These are phyloP conservation scores for Starmera pachycereana DNA, from an alignment of 805 yeast genomes.

Conservation along the genomic window DNA sequence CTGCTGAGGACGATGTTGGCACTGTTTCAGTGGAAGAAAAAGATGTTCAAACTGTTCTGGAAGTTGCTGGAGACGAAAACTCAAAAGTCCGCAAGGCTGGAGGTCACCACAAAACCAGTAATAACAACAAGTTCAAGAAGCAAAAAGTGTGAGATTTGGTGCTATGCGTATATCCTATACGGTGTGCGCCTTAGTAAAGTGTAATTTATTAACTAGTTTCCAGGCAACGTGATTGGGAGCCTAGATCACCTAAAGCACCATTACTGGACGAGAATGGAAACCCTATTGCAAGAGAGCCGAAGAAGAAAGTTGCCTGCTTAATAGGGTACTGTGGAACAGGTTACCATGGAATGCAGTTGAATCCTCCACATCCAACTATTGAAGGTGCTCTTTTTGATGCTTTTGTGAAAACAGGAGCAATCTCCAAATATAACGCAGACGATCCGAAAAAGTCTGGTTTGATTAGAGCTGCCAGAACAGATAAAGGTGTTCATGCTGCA, in stretches of 20 bases:
- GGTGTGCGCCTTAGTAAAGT: too few species aligned
- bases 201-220: slow-evolving; percentile 4
- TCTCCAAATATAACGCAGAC: slow-evolving; percentile 75
- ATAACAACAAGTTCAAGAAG: slow-evolving; percentile 12
- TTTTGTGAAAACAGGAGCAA: slow-evolving; percentile 77
- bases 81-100: slow-evolving; percentile 18
- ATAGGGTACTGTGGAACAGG: slow-evolving; percentile 96
- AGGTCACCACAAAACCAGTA: slow-evolving; percentile 5
- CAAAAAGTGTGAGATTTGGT: slow-evolving; percentile 15
- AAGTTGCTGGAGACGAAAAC: too few species aligned
- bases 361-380: slow-evolving; percentile 80
- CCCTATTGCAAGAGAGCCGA: slow-evolving; percentile 62
- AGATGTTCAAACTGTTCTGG: too few species aligned
- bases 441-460: slow-evolving; percentile 84
- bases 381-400: slow-evolving; percentile 86
- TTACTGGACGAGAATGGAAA: slow-evolving; percentile 52
- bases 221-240: slow-evolving; percentile 8
- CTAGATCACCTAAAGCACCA: slow-evolving; percentile 13
- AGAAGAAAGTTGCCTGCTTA: slow-evolving; percentile 82
- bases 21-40: too few species aligned
- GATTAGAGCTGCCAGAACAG: slow-evolving; percentile 82
- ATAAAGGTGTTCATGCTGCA: slow-evolving; percentile 96
- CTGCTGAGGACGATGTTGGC: too few species aligned
- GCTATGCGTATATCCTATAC: too few species aligned
- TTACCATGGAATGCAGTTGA: slow-evolving; percentile 91